Base-by-base conservation (phyloP, 306 rosid genomes). In the Mimosa bimucronata region DNA sequence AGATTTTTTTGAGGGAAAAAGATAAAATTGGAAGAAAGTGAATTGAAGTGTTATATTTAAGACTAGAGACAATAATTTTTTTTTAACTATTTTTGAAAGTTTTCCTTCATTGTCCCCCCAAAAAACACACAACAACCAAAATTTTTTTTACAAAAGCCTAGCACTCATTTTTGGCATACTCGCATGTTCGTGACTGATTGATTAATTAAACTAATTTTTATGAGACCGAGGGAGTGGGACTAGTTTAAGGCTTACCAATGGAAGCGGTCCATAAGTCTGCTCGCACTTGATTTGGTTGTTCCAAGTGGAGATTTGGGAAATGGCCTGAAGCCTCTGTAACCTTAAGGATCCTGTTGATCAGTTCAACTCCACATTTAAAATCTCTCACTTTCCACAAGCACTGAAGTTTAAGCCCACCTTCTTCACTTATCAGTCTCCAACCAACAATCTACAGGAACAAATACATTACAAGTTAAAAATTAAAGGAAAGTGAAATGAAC, bases 341-440 rank as follows among this genome's bases (percentile, higher is more conserved):
- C 48, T 89, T 77, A 53, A 26, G 86, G 79, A 94, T 88, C 79
- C 97, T 92, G 72, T 92, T 90, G 48, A 92, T 83, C 74, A 94
- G 91, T 68, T 94, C 95, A 37, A 92, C 90, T 74, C 97, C 91
- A 30, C 91, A 74, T 85, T 88, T 76, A 65, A 85, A 92, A 80
- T 90, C 97, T 86, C 91, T 91, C 91, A 94, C 78, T 67, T 94
- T 94, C 98, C 97, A 94, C 87, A 94, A 70, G 79, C 98, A 92
- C 74, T 83, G 94, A 44, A 94, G 93, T 75, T 91, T 94, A 19
- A 88, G 72, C 9, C 31, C 85, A 28, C 86, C 91, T 61, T 89
- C 97, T 77, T 83, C 97, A 15, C 81, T 71, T 82, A 90, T 52
- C 69, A 94, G 73, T 87, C 92, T 92, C 98, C 98, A 94, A 72